A percentile compares a stretch with the other conserved stretches of the same genome.
phyloP scores from a whole-genome alignment of 352 stramenopile genomes.

The Blastocystis sp. region DNA sequence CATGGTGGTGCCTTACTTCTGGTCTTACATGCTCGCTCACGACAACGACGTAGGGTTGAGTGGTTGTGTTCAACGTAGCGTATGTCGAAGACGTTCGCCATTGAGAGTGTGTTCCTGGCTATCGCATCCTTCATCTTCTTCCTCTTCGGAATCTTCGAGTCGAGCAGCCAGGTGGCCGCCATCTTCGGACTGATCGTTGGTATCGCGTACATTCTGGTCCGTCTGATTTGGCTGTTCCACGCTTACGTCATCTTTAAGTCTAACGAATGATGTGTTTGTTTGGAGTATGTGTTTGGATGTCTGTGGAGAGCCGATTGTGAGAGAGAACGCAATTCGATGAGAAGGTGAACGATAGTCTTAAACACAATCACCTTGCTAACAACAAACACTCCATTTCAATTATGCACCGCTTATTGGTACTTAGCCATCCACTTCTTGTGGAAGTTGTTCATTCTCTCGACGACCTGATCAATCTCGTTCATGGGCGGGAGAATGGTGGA shows the following conservation, averaged over 20 bases:
- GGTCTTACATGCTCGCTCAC: not conserved
- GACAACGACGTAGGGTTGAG: not conserved
- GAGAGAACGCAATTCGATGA: too few species aligned
- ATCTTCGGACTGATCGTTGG: not conserved
- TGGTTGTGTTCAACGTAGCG: not conserved
- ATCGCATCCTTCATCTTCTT: slow-evolving; percentile 21
- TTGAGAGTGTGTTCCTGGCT: not conserved
- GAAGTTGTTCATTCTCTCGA: slow-evolving; percentile 83
- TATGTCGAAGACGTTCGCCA: not conserved
- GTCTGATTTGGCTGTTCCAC: slow-evolving; percentile 22
- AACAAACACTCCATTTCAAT: not conserved
- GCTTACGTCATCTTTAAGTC: slow-evolving; percentile 22
- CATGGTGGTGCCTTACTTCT: slow-evolving; percentile 42
- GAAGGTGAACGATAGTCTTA: too few species aligned
- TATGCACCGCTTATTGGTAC: slow-evolving; percentile 70
- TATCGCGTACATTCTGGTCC: not conserved
- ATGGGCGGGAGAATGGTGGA: slow-evolving; percentile 95
- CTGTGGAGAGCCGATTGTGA: too few species aligned
- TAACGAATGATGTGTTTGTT: slow-evolving; percentile 9
- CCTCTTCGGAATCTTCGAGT: not conserved
- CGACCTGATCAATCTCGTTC: slow-evolving; percentile 82
- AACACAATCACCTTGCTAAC: not conserved
- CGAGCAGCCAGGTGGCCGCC: not conserved
- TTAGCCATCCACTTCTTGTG: slow-evolving; percentile 85
- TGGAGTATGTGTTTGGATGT: not conserved